Conservation (phyloP, 2,329 filamentous ascomycete genomes). For the Aspergillus sclerotialis region DNA sequence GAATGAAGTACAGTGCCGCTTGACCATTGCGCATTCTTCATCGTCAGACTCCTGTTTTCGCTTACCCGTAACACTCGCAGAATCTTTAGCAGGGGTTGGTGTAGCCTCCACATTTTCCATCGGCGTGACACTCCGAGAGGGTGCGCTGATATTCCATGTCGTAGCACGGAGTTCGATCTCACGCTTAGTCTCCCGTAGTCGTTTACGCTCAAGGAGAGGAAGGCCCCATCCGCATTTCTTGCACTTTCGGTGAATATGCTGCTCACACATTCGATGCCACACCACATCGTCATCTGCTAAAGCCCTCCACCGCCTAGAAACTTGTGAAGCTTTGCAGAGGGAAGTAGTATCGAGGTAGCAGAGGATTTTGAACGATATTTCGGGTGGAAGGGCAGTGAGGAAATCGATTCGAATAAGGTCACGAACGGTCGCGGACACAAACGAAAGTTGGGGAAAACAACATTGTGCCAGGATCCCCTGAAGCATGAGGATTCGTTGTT, state of each 20-base stretch:
- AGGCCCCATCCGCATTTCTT: slow-evolving; percentile 94
- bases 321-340: slow-evolving; percentile 90
- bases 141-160: slow-evolving; percentile 50
- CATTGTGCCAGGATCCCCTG: slow-evolving; percentile 94
- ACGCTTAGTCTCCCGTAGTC: slow-evolving; percentile 76
- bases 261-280: slow-evolving; percentile 97
- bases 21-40: slow-evolving; percentile 21
- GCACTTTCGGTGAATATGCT: slow-evolving; percentile 90
- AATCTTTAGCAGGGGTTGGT: slow-evolving; percentile 4
- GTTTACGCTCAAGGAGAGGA: slow-evolving; percentile 80
- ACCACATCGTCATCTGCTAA: slow-evolving; percentile 96
- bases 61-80: slow-evolving; percentile 11
- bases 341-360: slow-evolving; percentile 90
- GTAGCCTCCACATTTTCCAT: slow-evolving; percentile 1
- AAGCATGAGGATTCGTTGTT: slow-evolving; percentile 92
- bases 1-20: slow-evolving; percentile 24
- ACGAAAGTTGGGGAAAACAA: slow-evolving; percentile 94
- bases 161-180: slow-evolving; percentile 68
- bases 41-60: slow-evolving; percentile 21
- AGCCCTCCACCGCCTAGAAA: slow-evolving; percentile 78
- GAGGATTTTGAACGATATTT: slow-evolving; percentile 89
- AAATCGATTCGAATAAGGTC: slow-evolving; percentile 98
- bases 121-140: slow-evolving; percentile 33
- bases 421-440: slow-evolving; percentile 80
- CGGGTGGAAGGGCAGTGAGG: slow-evolving; percentile 75